Evolutionary conservation across 2,329 filamentous ascomycete species (phyloP), one percentile per base, ranked within the genome.

Genomic region (Anthostomella pinea): DNA sequence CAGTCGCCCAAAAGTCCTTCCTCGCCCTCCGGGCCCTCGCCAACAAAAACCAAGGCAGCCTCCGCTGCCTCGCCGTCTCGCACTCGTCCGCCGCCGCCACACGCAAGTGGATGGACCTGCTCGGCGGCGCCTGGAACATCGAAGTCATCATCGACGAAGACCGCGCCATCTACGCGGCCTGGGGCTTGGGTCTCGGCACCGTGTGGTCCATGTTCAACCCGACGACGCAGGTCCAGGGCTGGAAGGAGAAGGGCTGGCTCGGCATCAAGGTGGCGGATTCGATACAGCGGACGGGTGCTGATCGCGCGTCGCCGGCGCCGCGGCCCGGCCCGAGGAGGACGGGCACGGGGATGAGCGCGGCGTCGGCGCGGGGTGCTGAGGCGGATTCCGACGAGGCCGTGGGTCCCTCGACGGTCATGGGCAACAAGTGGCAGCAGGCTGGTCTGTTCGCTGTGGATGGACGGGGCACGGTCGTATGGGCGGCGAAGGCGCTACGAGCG

Each of bases 21-120:
- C 63, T 79, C 41, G 62, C 68, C 42, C 67, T 80, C 35, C 73
- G 76, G 33, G 62, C 70, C 27, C 65, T 81, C 39, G 68, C 75
- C 9, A 74, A 72, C 56, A 70, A 69, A 33, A 65, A 76, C 48
- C 62, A 68, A 33, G 57, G 59, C 48, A 60, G 62, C 26, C 61
- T 80, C 8, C 67, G 66, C 39, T 80, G 75, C 62, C 64, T 81
- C 38, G 76, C 77, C 45, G 65, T 81, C 33, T 80, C 76, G 16
- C 77, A 81, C 60, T 73, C 77, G 24, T 79, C 76, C 7, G 57
- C 64, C 4, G 62, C 67, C 15, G 75, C 77, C 19, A 81, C 77
- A 1, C 58, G 66, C 23, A 73, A 73, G 45, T 81, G 77, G 77
- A 51, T 39, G 29, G 71, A 75, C 45, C 63, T 77, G 13, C 57